phyloP scores from a whole-genome alignment of 306 rosid genomes.

The Elaeagnus macrophylla region DNA sequence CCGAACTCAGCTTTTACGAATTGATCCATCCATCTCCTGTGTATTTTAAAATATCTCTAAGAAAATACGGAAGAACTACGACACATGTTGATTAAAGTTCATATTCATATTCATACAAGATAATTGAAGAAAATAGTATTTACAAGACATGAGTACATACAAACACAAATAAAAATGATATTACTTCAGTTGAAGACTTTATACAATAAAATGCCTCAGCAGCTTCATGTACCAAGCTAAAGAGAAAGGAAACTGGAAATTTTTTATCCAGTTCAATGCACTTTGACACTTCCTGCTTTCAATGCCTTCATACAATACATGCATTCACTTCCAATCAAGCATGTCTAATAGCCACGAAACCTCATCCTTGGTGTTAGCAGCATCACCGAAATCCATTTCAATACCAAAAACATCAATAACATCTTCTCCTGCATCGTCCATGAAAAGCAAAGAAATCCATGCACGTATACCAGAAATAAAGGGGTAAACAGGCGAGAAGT shows the following conservation, averaged over 20 bases:
- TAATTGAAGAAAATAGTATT: no score
- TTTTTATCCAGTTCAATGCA: not conserved
- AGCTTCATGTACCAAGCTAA: not conserved
- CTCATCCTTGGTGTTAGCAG: constrained; percentile 80
- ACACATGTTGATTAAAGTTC: no score
- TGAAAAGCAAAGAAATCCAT: constrained; percentile 88
- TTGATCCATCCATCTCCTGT: no score
- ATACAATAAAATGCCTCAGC: not conserved
- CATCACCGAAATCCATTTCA: constrained; percentile 91
- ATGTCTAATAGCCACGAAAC: constrained; percentile 83
- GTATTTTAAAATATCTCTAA: no score
- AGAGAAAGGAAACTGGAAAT: no score
- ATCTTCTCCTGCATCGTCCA: constrained; percentile 60
- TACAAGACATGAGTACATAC: no score
- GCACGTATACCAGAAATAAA: constrained; percentile 70
- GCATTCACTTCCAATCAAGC: constrained; percentile 89
- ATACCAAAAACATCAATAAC: constrained; percentile 73
- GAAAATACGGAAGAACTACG: no score
- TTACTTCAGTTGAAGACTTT: not conserved
- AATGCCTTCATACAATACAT: constrained; percentile 2
- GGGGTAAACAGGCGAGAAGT: constrained; percentile 66
- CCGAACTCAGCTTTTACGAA: no score
- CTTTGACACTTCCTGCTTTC: not conserved
- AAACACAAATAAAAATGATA: not conserved
- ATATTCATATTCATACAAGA: no score